These are phyloP conservation scores for Syzygium jambos DNA, from an alignment of 345 rosid genomes.

Conservation along the genomic window DNA sequence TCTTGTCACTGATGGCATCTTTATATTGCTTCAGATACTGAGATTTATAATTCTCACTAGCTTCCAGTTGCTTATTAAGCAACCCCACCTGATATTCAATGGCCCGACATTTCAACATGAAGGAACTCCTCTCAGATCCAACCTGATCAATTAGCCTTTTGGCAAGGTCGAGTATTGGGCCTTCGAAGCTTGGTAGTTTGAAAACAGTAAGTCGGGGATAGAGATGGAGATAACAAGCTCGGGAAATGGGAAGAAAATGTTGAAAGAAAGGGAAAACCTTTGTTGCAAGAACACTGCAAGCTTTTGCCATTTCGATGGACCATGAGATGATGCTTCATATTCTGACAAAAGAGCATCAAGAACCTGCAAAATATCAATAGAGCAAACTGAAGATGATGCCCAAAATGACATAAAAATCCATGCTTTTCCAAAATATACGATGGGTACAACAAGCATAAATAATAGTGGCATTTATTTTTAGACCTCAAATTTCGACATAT, in stretches of 20 bases:
- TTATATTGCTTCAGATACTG: slow-evolving; percentile 87
- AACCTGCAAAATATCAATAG: slow-evolving; percentile 33
- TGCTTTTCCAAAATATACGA: neutral
- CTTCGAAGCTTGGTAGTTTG: slow-evolving; percentile 61
- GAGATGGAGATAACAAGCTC: neutral
- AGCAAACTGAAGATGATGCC: neutral
- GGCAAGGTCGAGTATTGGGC: slow-evolving; percentile 75
- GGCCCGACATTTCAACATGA: slow-evolving; percentile 65
- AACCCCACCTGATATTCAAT: slow-evolving; percentile 77
- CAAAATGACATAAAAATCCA: neutral
- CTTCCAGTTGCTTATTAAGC: slow-evolving; percentile 76
- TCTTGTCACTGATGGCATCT: slow-evolving; percentile 91
- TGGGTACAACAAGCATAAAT: neutral
- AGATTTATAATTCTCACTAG: slow-evolving; percentile 72
- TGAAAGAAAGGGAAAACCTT: slow-evolving; percentile 32
- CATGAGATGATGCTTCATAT: slow-evolving; percentile 70
- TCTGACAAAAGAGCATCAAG: slow-evolving; percentile 71
- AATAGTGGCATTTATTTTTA: neutral
- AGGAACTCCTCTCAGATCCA: slow-evolving; percentile 79
- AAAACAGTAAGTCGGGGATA: neutral
- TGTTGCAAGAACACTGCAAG: slow-evolving; percentile 74
- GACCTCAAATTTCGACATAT: neutral
- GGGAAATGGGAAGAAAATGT: neutral
- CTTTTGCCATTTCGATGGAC: slow-evolving; percentile 95
- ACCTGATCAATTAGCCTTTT: slow-evolving; percentile 72